Evolutionary conservation across 768 basidiomycete species (phyloP), one percentile per base, ranked within the genome.

Genomic region (Boletus speciosus): DNA sequence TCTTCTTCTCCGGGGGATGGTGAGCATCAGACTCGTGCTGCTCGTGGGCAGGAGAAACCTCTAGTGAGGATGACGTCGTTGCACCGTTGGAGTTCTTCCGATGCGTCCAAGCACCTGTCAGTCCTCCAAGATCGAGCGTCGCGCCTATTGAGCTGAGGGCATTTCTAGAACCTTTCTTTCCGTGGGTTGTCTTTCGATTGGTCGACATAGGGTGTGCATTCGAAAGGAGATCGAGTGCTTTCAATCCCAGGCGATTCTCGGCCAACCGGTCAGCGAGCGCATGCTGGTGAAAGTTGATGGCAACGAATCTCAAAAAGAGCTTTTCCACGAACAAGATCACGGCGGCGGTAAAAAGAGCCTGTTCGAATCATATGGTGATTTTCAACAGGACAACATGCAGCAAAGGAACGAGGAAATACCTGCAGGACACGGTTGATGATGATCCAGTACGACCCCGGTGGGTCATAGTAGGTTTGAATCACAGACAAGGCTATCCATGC

Each of bases 231-330:
- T 90, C 88, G 21, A 91, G 75, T 2, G 85, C 86, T 61, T 78
- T 82, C 31, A 91, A 73, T 9, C 84, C 89, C 36, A 86, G 71
- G 32, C 78, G 78, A 60, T 90, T 91, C 67, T 88, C 87, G 8
- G 75, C 73, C 15, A 90, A 71, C 36, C 88, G 83, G 51, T 90
- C 88, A 10, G 86, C 82, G 21, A 90, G 79, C 2, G 88, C 87
- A 51, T 81, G 86, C 58, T 82, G 78, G 66, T 91, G 88, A 66
- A 91, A 92, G 59, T 82, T 87, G 71, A 90, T 90, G 29, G 90
- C 88, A 42, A 90, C 82, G 55, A 84, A 83, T 61, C 84, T 86
- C 32, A 92, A 68, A 66, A 86, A 83, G 36, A 87, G 66, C 66
- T 81, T 83, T 64, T 83, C 81, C 29, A 67, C 74, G 12, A 82